Evolutionary conservation across 441 rosid genomes (phyloP).

Genomic region (Theobroma grandiflorum): DNA sequence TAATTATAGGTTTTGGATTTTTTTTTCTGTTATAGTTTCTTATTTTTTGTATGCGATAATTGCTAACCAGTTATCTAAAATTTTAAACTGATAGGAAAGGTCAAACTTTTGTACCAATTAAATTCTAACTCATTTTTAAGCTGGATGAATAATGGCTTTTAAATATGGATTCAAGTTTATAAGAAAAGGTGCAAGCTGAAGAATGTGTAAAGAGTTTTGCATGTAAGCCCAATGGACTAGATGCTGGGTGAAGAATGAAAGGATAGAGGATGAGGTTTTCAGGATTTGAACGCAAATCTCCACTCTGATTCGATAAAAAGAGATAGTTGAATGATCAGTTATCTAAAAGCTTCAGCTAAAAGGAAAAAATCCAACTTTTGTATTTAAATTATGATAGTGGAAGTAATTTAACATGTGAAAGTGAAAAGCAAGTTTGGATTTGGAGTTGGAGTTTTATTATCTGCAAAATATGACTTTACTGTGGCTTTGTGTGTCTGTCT

Average conservation of each 20-base stretch:
- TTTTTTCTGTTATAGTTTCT: not conserved
- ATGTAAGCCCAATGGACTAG: not conserved
- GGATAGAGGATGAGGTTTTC: not conserved
- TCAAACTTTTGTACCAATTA: not conserved
- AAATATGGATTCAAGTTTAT: conserved; percentile 5
- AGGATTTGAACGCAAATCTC: not conserved
- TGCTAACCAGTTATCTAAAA: not conserved
- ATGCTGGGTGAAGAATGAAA: not conserved
- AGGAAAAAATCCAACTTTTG: not conserved
- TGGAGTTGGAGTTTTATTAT: not conserved
- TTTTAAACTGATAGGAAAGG: conserved; percentile 4
- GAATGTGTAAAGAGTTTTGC: not conserved
- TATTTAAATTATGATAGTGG: not conserved
- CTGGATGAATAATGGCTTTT: not conserved
- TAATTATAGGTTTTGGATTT: not conserved
- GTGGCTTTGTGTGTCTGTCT: not conserved
- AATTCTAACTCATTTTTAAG: not conserved
- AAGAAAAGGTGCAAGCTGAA: conserved; percentile 1
- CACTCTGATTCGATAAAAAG: not conserved
- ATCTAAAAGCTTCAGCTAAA: conserved; percentile 48
- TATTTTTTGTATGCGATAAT: not conserved
- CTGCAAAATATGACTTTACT: not conserved
- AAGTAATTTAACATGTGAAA: conserved; percentile 10
- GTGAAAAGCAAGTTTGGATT: conserved; percentile 6
- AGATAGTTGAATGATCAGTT: not conserved